phyloP scores from a whole-genome alignment of 2,329 filamentous ascomycete genomes.

The Nothopassalora personata region DNA sequence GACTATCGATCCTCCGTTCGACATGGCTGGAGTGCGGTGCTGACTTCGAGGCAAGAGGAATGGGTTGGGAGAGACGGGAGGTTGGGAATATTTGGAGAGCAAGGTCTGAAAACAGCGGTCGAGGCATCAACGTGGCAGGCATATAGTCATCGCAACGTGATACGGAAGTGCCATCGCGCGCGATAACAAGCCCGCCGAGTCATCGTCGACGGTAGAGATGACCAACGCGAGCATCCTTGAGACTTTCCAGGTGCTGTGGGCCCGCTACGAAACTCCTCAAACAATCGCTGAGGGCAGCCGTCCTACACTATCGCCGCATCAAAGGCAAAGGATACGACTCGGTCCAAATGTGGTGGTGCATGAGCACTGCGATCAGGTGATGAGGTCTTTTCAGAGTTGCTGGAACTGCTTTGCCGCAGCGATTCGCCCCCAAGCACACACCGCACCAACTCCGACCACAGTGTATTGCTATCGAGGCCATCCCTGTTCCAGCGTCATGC shows the following conservation, averaged over 20 bases:
- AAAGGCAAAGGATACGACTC: conserved; percentile 10
- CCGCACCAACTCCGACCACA: background rate
- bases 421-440: background rate
- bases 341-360: conserved; percentile 7
- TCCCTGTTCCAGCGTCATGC: background rate
- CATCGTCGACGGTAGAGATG: background rate
- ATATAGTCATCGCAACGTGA: background rate
- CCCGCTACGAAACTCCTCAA: conserved; percentile 5
- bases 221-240: background rate
- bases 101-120: background rate
- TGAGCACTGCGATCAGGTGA: background rate
- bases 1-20: conserved; percentile 31
- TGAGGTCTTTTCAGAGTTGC: background rate
- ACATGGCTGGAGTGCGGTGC: conserved; percentile 30
- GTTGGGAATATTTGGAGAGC: background rate
- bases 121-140: background rate
- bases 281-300: background rate
- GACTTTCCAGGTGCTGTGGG: conserved; percentile 1
- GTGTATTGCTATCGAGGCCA: background rate
- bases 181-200: background rate
- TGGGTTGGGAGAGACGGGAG: background rate
- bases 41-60: background rate
- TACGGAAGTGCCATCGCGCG: background rate
- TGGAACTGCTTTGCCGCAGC: background rate
- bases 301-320: conserved; percentile 8